Base-by-base conservation (phyloP, 495 filamentous ascomycete genomes). In the Aspergillus nidulans region DNA sequence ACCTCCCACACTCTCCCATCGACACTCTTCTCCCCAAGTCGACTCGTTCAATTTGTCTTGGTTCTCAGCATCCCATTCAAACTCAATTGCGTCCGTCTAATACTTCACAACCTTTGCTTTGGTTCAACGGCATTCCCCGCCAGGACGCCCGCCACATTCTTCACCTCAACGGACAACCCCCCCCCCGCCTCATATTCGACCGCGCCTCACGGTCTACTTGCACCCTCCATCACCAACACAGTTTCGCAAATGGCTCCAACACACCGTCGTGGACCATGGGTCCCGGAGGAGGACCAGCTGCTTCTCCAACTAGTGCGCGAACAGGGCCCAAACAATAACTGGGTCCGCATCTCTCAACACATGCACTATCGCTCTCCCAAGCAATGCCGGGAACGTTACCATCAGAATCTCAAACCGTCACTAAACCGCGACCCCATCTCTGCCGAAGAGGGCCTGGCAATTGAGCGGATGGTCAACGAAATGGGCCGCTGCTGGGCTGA, bases 401-500 rank as follows among this genome's bases (percentile, higher is more conserved):
- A 96, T 62, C 94, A 98, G 67, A 96, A 97, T 65, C 80, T 98
- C 38, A 96, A 96, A 74, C 90, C 92, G 0, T 82, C 82, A 0
- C 77, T 98, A 41, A 95, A 94, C 74, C 91, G 94, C 55, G 85
- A 89, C 43, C 92, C 94, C 44, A 97, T 98, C 74, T 90, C 89
- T 32, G 79, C 87, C 2, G 91, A 97, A 53, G 94, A 98, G 71
- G 92, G 91, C 8, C 71, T 79, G 32, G 66, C 82, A 64, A 97
- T 98, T 67, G 89, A 95, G 71, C 76, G 81, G 43, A 76, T 94
- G 71, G 92, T 97, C 30, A 71, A 68, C 21, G 84, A 91, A 57
- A 87, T 89, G 77, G 94, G 94, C 44, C 95, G 90, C 73, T 79
- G 87, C 23, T 98, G 94, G 94, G 94, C 94, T 3, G 90, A 97